Evolutionary conservation across 148 eudicot genomes (phyloP), one percentile per base, ranked within the genome.

Genomic region (Nepenthes gracilis): DNA sequence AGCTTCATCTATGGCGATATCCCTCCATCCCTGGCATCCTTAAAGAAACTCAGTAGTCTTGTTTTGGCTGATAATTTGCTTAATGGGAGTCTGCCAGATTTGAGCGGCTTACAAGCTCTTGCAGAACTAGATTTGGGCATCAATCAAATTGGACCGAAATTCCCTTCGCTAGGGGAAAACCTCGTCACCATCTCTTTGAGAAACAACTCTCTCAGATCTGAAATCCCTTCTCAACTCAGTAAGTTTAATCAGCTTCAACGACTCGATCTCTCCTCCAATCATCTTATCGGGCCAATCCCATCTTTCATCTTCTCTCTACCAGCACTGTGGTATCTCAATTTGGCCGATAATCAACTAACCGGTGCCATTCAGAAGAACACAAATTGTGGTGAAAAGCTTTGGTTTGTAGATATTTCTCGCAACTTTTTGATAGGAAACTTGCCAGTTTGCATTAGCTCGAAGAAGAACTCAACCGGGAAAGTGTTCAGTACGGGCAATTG

Each of bases 1-100:
- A 88, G 88, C 69, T 89, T 73, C 81, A 71, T 93, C 0, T 67
- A 37, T 62, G 98, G 95, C n/a, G 61, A 62, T 34, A 76, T 93
- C 59, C 95, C 98, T 34, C 12, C 56, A 43, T 71, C 80, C 4
- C 55, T 93, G 9, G 43, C 85, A 9, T 75, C 66, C 6, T 35
- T 88, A 50, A 71, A 59, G 69, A 79, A 54, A 14, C 62, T 93
- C 36, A 72, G 47, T 35, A 72, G 65, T 34, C 81, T 93, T 47
- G 69, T 60, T 55, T 69, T 93, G 60, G 70, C 72, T 23, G 55
- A 78, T 63, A 93, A 93, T 69, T 70, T 86, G 84, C 59, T 93
- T 43, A 84, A 74, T 72, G 98, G 95, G 14, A 84, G 64, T 73
- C 78, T 79, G 6, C 88, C 94, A 9, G 87, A 84, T 84, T 80